A percentile compares a stretch with the other conserved stretches of the same genome.
Conservation (phyloP, 108 stramenopile species). For the Aurantiochytrium sp. region DNA sequence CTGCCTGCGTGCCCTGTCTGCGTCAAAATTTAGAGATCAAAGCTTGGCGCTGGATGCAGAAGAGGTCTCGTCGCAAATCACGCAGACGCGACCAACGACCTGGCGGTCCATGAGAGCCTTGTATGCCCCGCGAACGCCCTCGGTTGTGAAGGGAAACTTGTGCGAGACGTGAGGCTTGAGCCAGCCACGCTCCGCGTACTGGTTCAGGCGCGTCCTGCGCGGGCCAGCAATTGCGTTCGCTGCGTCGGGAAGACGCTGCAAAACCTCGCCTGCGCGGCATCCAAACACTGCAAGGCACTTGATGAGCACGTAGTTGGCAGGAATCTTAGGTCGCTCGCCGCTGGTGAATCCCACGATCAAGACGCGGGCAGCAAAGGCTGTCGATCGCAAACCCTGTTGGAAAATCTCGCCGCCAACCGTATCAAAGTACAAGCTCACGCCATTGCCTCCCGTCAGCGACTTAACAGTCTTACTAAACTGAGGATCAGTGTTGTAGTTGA, state of each 20-base stretch:
- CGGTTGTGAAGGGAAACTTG: not conserved
- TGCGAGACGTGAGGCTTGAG: not conserved
- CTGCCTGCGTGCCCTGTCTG: no score
- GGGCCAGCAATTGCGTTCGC: not conserved
- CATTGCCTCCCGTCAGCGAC: not conserved
- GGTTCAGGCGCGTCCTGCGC: not conserved
- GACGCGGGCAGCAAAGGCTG: not conserved
- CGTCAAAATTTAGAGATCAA: no score
- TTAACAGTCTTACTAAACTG: not conserved
- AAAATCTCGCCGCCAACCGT: not conserved
- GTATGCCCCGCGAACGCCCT: not conserved
- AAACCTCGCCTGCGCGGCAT: not conserved
- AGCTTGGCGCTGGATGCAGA: not conserved
- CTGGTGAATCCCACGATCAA: not conserved
- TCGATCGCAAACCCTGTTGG: not conserved
- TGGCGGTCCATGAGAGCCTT: not conserved
- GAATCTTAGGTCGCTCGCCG: not conserved
- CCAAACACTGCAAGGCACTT: not conserved
- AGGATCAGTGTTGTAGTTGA: not conserved
- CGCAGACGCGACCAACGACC: not conserved
- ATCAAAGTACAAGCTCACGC: not conserved
- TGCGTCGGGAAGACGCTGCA: not conserved
- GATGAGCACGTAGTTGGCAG: constrained; percentile 1
- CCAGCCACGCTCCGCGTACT: not conserved
- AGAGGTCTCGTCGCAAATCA: not conserved